Base-by-base conservation (phyloP, 352 stramenopile species). In the Globisporangium mamillatum region DNA sequence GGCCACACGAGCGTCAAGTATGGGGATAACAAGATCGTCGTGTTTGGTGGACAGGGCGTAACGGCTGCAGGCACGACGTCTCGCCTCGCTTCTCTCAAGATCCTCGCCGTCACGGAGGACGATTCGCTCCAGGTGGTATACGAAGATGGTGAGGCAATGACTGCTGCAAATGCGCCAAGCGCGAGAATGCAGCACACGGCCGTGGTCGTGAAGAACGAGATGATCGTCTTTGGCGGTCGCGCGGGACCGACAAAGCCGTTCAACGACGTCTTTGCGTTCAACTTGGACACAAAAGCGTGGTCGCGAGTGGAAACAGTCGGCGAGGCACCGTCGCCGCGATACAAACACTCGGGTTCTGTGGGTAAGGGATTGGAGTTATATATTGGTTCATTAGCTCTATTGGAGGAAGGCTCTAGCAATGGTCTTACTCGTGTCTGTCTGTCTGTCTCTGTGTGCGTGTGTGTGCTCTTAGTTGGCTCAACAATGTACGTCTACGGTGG, bases 181-280 rank as follows among this genome's bases (percentile, higher is more conserved):
- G 64, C 86, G 10, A 73, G 88, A 14, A 95, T 94, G 86, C 80
- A 94, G 46, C 88, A 95, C 69, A 89, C 86, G 20, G 81, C 84
- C 18, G 78, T 84, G 32, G 67, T 90, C 18, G 66, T 86, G 3
- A 67, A 63, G 54, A 76, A 74, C 54, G 68, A 74, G 3, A 93
- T 96, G 87, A 32, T 95, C 44, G 70, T 96, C 4, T 95, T 96
- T 77, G 89, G 89, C 56, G 89, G 89, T 44, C 89, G 89, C 20
- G 80, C 78, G 20, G 88, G 87, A 14, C 89, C 89, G 6, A 73
- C 78, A 4, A 92, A 88, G 50, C 75, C 86, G 56, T 76, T 93
- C 27, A 80, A 86, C 50, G 89, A 96, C 53, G 57, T 94, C 3
- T 84, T 77, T 62, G 63, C 72, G 16, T 79, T 94, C 36, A 68